Evolutionary conservation across 179 eudicot genomes (phyloP).

Genomic region (Corrigiola litoralis): DNA sequence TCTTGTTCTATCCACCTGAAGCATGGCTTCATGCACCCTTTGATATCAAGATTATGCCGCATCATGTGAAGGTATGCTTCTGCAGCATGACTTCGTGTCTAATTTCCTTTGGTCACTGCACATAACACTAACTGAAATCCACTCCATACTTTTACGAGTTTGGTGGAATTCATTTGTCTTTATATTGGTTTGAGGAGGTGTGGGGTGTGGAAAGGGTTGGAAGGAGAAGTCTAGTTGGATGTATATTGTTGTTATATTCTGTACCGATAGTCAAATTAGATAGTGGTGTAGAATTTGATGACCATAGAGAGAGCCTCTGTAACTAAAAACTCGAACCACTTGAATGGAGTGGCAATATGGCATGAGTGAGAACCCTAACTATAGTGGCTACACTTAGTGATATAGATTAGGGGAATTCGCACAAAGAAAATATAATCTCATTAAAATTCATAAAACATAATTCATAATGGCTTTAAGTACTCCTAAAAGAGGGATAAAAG

Average conservation of each 20-base stretch:
- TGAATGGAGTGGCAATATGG: background rate
- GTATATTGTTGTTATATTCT: background rate
- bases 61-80: conserved; percentile 80
- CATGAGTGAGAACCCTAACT: background rate
- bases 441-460: too few species aligned
- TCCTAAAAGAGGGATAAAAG: too few species aligned
- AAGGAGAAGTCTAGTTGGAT: background rate
- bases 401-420: too few species aligned
- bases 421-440: too few species aligned
- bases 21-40: conserved; percentile 92
- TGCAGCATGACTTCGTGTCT: background rate
- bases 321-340: background rate
- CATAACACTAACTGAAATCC: too few species aligned
- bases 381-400: too few species aligned
- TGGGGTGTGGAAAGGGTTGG: background rate
- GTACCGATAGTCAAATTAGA: too few species aligned
- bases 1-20: conserved; percentile 75
- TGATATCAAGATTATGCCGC: conserved; percentile 97
- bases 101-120: background rate
- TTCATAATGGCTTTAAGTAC: too few species aligned
- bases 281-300: too few species aligned
- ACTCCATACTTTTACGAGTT: background rate
- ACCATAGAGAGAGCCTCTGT: too few species aligned
- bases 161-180: too few species aligned
- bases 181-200: background rate